Conservation (phyloP, 1,139 yeast species). For the Yamadazyma oceani region DNA sequence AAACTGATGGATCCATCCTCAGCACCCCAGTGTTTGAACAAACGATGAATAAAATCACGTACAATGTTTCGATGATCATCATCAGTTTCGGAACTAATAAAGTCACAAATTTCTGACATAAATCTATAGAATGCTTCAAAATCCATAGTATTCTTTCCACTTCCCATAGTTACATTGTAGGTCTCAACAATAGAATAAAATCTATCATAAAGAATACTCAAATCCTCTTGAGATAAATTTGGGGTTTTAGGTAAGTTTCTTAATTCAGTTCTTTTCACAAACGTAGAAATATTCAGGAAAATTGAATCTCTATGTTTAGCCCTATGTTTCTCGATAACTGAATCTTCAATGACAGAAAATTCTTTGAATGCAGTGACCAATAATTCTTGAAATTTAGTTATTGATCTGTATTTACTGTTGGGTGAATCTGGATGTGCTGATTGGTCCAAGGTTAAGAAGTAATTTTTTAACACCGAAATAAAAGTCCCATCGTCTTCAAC, state of each 20-base stretch:
- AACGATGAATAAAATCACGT: constrained; percentile 51
- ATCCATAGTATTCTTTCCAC: constrained; percentile 72
- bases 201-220: constrained; percentile 78
- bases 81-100: constrained; percentile 50
- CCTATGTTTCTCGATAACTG: constrained; percentile 67
- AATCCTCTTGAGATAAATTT: constrained; percentile 55
- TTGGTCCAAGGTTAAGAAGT: constrained; percentile 75
- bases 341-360: constrained; percentile 77
- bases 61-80: constrained; percentile 22
- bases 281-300: constrained; percentile 80
- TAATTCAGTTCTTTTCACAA: constrained; percentile 88
- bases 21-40: constrained; percentile 62
- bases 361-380: constrained; percentile 92
- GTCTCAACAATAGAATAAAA: constrained; percentile 76
- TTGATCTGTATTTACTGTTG: constrained; percentile 60
- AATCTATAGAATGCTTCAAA: constrained; percentile 69
- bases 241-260: constrained; percentile 77
- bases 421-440: constrained; percentile 76
- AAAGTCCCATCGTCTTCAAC: constrained; percentile 93
- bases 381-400: constrained; percentile 86
- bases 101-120: constrained; percentile 78
- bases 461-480: constrained; percentile 79
- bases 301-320: constrained; percentile 73
- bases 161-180: constrained; percentile 64
- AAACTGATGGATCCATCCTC: constrained; percentile 54